Percentiles rank a stretch among this genome's conserved stretches.
phyloP scores from a whole-genome alignment of 225 moss, liverwort and hornwort species.

The Bryum argenteum region DNA sequence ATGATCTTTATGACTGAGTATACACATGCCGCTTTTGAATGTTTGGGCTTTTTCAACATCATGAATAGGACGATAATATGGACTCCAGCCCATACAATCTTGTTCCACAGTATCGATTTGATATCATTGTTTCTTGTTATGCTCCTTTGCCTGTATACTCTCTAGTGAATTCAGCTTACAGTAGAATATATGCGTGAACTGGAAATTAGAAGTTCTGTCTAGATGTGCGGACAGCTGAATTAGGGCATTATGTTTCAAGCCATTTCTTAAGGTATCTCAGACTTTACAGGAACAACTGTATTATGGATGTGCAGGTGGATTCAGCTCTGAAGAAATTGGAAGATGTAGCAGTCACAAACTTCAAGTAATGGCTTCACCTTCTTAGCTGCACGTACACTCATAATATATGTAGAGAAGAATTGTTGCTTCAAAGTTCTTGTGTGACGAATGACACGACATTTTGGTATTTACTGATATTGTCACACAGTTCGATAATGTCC shows the following conservation, averaged over 20 bases:
- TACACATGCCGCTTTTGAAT: conserved; percentile 15
- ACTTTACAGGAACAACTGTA: conserved; percentile 2
- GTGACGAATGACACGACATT: conserved; percentile 3
- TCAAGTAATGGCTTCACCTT: conserved; percentile 44
- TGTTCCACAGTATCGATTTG: conserved; percentile 1
- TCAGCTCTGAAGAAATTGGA: conserved; percentile 56
- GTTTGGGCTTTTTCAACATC: neutral
- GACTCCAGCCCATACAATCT: conserved; percentile 9
- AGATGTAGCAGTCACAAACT: conserved; percentile 53
- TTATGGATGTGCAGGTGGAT: conserved; percentile 50
- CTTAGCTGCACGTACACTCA: conserved; percentile 11
- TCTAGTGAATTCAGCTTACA: conserved; percentile 6
- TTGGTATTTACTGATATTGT: conserved; percentile 20
- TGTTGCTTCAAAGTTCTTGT: conserved; percentile 4
- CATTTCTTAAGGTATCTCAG: conserved; percentile 8
- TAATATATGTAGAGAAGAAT: neutral
- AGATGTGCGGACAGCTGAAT: conserved; percentile 12
- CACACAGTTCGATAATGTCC: conserved; percentile 18
- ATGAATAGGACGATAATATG: conserved; percentile 5
- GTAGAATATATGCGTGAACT: neutral
- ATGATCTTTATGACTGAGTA: conserved; percentile 6
- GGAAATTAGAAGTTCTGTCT: conserved; percentile 20
- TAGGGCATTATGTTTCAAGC: conserved; percentile 12
- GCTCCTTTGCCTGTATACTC: neutral
- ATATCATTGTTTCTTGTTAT: conserved; percentile 1